These are phyloP conservation scores for Astrephomene gubernaculifera DNA, from an alignment of 139 green algal genomes.

Conservation along the genomic window DNA sequence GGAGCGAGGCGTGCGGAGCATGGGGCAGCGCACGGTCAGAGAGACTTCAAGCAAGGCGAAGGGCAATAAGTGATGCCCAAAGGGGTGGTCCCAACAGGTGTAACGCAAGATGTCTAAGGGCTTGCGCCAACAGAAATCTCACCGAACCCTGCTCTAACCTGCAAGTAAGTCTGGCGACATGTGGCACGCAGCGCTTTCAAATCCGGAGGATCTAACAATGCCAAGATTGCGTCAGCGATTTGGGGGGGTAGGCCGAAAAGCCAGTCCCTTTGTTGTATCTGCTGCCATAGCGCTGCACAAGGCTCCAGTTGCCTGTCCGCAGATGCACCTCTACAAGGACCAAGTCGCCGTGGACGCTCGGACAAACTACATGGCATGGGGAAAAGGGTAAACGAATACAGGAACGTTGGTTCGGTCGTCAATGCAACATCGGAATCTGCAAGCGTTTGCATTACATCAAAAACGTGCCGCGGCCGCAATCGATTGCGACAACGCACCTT, in stretches of 20 bases:
- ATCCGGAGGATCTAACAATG: neutral
- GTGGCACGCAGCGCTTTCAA: slow-evolving; percentile 29
- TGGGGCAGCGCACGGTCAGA: no score
- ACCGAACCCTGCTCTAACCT: neutral
- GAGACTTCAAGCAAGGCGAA: no score
- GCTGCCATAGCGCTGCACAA: slow-evolving; percentile 32
- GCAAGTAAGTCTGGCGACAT: slow-evolving; percentile 37
- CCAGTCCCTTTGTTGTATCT: slow-evolving; percentile 43
- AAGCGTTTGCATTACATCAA: neutral
- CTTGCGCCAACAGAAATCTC: neutral
- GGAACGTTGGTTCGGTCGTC: neutral
- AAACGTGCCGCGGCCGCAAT: neutral
- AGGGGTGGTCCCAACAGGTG: no score
- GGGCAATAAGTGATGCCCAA: no score
- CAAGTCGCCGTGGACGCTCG: neutral
- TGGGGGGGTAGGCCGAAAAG: slow-evolving; percentile 38
- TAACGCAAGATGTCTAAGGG: no score
- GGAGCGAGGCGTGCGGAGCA: no score
- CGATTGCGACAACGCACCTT: neutral
- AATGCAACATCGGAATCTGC: neutral
- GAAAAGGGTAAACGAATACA: neutral
- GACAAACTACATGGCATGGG: neutral
- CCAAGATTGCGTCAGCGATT: slow-evolving; percentile 32
- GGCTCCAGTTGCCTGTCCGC: neutral
- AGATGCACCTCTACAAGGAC: neutral